Evolutionary conservation across 1,139 yeast species (phyloP), one percentile per base, ranked within the genome.

Genomic region (Yamadazyma oceani): DNA sequence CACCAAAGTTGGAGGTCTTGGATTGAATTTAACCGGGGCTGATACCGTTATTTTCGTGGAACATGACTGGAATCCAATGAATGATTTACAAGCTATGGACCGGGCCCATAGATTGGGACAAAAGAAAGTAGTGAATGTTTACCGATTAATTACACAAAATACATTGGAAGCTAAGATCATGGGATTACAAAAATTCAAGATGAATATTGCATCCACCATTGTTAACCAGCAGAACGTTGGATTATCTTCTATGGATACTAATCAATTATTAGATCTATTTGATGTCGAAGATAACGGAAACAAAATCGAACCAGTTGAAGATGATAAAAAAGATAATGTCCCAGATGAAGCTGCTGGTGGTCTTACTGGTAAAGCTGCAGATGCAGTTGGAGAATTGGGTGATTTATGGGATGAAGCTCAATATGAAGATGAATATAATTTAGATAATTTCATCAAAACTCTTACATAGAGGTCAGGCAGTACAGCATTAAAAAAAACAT

Each of bases 51-150:
- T 94, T 11, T 94, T 94, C 65, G 95, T 94, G 27, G 99, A 94
- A 57, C 99, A 94, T 57, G 99, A 94, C 62, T 94, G 99, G 99
- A 94, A 94, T 58, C 98, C 99, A 17, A 94, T 94, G 99, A 92
- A 89, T 57, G 99, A 94, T 68, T 71, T 94, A 43, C 99, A 94
- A 60, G 99, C 99, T 0, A 94, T 94, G 99, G 99, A 94, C 59
- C 76, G 99, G 55, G 98, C 98, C 0, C 99, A 94, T 62, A 77
- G 99, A 60, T 80, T 94, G 49, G 99, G 99, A 4, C 99, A 94
- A 64, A 89, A 89, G 68, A 92, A 90, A 58, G 97, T 92, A 26
- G 99, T 94, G 32, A 88, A 89, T 60, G 98, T 94, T 13, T 90
- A 90, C 57, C 74, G 97, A 52, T 73, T 94, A 50, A 87, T 94